phyloP scores from a whole-genome alignment of 116 monocot species.

The Cymodocea nodosa region DNA sequence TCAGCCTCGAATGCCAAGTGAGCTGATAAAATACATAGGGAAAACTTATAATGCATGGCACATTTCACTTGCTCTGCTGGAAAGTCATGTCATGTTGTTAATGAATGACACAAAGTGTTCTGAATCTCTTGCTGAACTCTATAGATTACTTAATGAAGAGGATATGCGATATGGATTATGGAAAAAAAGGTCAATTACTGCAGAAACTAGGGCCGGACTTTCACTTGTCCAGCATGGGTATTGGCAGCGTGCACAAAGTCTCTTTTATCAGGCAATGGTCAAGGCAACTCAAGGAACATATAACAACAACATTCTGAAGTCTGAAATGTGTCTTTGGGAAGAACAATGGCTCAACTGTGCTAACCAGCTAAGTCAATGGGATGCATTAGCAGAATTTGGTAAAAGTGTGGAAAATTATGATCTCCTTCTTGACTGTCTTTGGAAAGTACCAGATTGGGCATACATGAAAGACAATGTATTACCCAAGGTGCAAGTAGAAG shows the following conservation, averaged over 20 bases:
- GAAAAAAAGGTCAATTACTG: conserved; percentile 95
- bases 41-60: conserved; percentile 99
- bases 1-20: conserved; percentile 99
- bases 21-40: conserved; percentile 93
- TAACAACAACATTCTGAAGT: conserved; percentile 86
- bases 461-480: conserved; percentile 86
- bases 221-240: conserved; percentile 99
- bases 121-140: conserved; percentile 94
- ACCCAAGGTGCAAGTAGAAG: conserved; percentile 87
- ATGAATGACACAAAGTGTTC: conserved; percentile 92
- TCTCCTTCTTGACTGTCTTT: conserved; percentile 87
- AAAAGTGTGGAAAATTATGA: conserved; percentile 97
- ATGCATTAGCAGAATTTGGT: conserved; percentile 79
- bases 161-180: conserved; percentile 98
- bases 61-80: conserved; percentile 75
- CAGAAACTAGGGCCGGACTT: conserved; percentile 95
- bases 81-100: conserved; percentile 94
- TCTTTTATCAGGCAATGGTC: conserved; percentile 98
- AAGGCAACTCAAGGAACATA: conserved; percentile 99
- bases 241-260: conserved; percentile 88
- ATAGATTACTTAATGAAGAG: conserved; percentile 89
- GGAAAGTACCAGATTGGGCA: conserved; percentile 96
- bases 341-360: conserved; percentile 96
- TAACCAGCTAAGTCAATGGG: conserved; percentile 91
- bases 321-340: conserved; percentile 99